phyloP scores from a whole-genome alignment of 192 early-diverging fungal species.

The Neocallimastix lanati region DNA sequence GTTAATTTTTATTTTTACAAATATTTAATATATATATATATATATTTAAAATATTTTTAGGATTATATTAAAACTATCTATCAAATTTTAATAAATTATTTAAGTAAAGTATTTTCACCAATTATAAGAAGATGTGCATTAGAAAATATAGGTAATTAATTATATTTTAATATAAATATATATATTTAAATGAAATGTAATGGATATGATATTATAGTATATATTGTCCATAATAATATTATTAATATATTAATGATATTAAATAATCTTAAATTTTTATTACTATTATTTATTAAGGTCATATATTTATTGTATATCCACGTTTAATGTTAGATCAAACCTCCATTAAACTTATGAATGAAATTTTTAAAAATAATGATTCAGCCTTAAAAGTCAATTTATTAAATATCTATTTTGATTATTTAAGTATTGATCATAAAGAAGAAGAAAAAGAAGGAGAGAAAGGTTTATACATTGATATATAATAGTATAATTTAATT shows the following conservation, averaged over 20 bases:
- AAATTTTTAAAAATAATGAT: slow-evolving; percentile 26
- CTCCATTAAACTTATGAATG: slow-evolving; percentile 47
- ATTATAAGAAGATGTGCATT: slow-evolving; percentile 1
- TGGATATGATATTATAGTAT: too few relatives aligned
- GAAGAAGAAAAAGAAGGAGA: slow-evolving; percentile 23
- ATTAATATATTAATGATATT: too few relatives aligned
- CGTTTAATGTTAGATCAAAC: slow-evolving; percentile 30
- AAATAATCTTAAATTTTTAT: too few relatives aligned
- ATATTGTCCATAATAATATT: too few relatives aligned
- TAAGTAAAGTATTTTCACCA: neutral
- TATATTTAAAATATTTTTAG: too few relatives aligned
- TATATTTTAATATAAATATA: too few relatives aligned
- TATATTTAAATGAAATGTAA: too few relatives aligned
- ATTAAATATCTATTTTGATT: slow-evolving; percentile 52
- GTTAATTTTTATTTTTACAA: too few relatives aligned
- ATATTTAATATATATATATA: too few relatives aligned
- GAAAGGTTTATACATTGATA: slow-evolving; percentile 5
- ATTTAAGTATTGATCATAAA: slow-evolving; percentile 43
- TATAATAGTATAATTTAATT: too few relatives aligned
- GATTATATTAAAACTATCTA: neutral
- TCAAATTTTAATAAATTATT: neutral
- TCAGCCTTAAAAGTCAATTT: slow-evolving; percentile 43
- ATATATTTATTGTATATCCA: slow-evolving; percentile 54
- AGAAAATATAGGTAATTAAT: slow-evolving; percentile 10
- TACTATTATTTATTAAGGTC: too few relatives aligned